These are phyloP conservation scores for Canna indica DNA, from an alignment of 176 grass and related monocot genomes.

Conservation along the genomic window DNA sequence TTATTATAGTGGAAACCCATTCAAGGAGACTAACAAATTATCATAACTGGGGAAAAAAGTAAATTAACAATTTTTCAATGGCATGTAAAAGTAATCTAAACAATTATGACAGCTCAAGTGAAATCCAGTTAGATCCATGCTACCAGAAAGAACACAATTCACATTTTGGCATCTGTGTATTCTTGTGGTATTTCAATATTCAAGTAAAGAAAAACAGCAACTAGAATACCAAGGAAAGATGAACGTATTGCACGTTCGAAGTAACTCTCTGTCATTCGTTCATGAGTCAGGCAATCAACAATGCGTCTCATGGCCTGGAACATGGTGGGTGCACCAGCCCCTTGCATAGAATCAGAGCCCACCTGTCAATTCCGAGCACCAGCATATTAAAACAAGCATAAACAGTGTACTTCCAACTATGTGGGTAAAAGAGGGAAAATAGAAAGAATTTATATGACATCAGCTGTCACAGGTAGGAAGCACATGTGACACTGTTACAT, in stretches of 20 bases:
- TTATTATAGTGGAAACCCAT: not conserved
- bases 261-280: constrained; percentile 72
- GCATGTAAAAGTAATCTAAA: not conserved
- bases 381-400: not conserved
- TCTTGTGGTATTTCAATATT: not conserved
- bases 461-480: too few relatives aligned
- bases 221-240: constrained; percentile 77
- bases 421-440: not conserved
- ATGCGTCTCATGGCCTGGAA: constrained; percentile 85
- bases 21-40: not conserved
- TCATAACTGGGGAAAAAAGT: not conserved
- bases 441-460: not conserved
- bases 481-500: too few relatives aligned
- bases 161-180: not conserved
- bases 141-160: not conserved
- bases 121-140: not conserved
- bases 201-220: not conserved
- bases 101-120: not conserved
- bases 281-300: constrained; percentile 51
- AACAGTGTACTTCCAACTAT: not conserved
- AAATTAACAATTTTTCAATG: not conserved
- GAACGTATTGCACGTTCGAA: constrained; percentile 78
- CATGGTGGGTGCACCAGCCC: constrained; percentile 83
- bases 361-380: constrained; percentile 37
- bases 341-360: constrained; percentile 87